These are phyloP conservation scores for Candida ulmi DNA, from an alignment of 805 yeast species.

Conservation along the genomic window DNA sequence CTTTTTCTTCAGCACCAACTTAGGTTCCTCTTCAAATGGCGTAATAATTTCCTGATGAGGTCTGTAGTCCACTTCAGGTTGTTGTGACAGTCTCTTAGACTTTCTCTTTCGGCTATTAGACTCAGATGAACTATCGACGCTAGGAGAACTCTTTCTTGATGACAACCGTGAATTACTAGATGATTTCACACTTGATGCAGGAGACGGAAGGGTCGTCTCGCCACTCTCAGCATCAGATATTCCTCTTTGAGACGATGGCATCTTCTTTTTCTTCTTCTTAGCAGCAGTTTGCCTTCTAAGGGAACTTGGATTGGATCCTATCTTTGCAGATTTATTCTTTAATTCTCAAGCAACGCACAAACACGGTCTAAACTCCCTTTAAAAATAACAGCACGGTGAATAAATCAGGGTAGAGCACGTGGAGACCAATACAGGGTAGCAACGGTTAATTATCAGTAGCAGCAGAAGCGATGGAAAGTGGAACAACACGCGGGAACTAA, in stretches of 20 bases:
- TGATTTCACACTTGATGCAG: slow-evolving; percentile 2
- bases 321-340: too few relatives aligned
- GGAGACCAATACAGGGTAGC: too few relatives aligned
- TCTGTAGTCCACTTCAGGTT: slow-evolving; percentile 1
- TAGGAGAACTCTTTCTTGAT: slow-evolving; percentile 4
- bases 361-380: too few relatives aligned
- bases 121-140: background rate
- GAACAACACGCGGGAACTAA: too few relatives aligned
- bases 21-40: background rate
- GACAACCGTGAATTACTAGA: background rate
- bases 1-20: slow-evolving; percentile 6
- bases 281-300: too few relatives aligned
- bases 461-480: too few relatives aligned
- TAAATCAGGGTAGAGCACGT: too few relatives aligned
- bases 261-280: too few relatives aligned
- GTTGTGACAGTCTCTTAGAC: slow-evolving; percentile 5
- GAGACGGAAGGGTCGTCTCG: slow-evolving; percentile 3
- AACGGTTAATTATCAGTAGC: too few relatives aligned
- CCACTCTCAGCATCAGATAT: background rate
- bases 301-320: too few relatives aligned
- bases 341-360: too few relatives aligned
- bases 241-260: background rate
- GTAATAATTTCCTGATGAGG: background rate
- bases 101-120: slow-evolving; percentile 2
- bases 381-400: background rate